Evolutionary conservation across 495 filamentous ascomycete genomes (phyloP), one percentile per base, ranked within the genome.

Genomic region (Paragyromitra xinjiangensis): DNA sequence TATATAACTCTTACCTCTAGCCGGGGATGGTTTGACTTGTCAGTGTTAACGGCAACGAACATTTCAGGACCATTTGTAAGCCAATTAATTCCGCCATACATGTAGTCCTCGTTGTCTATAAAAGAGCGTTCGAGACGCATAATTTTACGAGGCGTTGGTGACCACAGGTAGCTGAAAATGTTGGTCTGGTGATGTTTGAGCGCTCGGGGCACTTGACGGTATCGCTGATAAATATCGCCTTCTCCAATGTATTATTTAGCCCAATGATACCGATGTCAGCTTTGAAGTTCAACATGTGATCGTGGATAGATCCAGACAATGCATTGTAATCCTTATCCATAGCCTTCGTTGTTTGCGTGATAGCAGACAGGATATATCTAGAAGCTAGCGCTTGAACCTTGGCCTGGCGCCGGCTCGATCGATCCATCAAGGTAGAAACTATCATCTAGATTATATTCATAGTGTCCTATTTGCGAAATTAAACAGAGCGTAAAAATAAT

Each of bases 281-380:
- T 81, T 89, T 89, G 84, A 85, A 90, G 80, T 88, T 88, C 29
- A 90, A 81, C 6, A 89, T 87, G 71, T 90, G 89, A 77, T 88
- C 87, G 81, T 90, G 89, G 85, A 90, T 89, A 64, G 83, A 84
- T n/a, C 87, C 85, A 39, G 84, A 83, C 1, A 88, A 81, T 45
- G 82, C 82, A 34, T 90, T 86, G 69, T 88, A 85, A 74, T 89
- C 87, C 51, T 85, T 84, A 81, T 86, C 88, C 87, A 75, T 88
- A 89, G 44, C 88, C 86, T n/a, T 85, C 2, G 29, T 34, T 82
- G 61, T 86, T 82, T 24, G 85, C 84, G 67, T 82, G 88, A 84
- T 89, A 6, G 88, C 86, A 5, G 83, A 83, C 73, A 87, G 85
- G 69, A 91, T 88, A 91, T 88, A 78, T 1, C 9, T 3, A 45